phyloP scores from a whole-genome alignment of 2,329 filamentous ascomycete genomes.

The Atkinsonella texensis region DNA sequence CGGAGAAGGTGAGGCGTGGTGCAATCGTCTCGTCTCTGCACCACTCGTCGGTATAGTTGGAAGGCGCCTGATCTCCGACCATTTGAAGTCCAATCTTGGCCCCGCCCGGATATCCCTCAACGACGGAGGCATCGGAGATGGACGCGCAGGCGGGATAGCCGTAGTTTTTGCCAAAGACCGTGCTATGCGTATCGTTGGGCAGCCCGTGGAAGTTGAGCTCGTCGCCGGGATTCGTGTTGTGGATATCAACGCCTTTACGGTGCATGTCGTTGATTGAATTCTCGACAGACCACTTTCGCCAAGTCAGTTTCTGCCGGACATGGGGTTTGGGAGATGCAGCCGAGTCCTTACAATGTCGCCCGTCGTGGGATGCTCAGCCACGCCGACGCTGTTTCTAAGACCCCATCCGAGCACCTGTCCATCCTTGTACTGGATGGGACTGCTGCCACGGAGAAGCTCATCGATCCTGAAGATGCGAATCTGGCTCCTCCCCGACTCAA shows the following conservation, averaged over 20 bases:
- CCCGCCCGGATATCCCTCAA: conserved; percentile 22
- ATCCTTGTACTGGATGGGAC: conserved; percentile 27
- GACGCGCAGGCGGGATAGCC: conserved; percentile 54
- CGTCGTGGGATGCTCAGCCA: conserved; percentile 43
- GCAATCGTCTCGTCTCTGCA: conserved; percentile 12
- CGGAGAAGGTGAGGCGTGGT: conserved; percentile 14
- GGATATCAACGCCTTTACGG: conserved; percentile 43
- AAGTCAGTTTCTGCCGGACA: neutral
- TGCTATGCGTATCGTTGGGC: conserved; percentile 21
- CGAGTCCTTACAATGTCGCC: conserved; percentile 25
- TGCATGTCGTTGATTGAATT: conserved; percentile 50
- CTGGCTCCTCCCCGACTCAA: conserved; percentile 43
- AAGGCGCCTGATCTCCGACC: conserved; percentile 12
- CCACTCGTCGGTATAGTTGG: conserved; percentile 11
- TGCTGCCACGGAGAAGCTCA: conserved; percentile 14
- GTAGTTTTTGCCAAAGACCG: conserved; percentile 34
- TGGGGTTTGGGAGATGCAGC: no score
- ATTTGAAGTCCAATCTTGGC: conserved; percentile 14
- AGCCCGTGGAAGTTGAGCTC: conserved; percentile 60
- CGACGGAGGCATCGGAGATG: conserved; percentile 33
- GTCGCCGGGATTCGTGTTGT: conserved; percentile 57
- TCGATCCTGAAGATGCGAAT: conserved; percentile 38
- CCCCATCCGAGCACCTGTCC: conserved; percentile 47
- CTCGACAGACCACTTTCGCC: conserved; percentile 42
- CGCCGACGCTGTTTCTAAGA: conserved; percentile 55